A percentile compares a stretch with the other conserved stretches of the same genome.
Evolutionary conservation across 192 early-diverging fungal species (phyloP).

Genomic region (Backusella psychrophila): DNA sequence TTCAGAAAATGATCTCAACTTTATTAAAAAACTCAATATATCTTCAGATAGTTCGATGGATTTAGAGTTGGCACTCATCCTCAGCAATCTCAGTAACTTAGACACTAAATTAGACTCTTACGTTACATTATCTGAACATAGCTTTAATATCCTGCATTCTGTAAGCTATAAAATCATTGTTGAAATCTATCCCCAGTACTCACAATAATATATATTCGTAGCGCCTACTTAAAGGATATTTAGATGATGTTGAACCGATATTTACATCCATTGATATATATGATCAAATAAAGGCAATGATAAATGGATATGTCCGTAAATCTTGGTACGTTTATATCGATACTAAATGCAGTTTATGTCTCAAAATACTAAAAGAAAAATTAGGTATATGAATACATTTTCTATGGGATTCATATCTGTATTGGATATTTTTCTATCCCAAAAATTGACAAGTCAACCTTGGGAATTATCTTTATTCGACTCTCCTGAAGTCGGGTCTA

Average conservation of each 20-base stretch:
- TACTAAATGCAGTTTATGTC: neutral
- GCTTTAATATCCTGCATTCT: conserved; percentile 18
- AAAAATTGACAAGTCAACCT: neutral
- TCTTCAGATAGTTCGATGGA: neutral
- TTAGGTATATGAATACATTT: conserved; percentile 4
- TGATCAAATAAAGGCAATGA: conserved; percentile 4
- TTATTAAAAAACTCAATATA: conserved; percentile 9
- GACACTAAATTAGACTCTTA: neutral
- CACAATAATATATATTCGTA: neutral
- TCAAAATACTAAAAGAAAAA: neutral
- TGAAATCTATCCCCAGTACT: neutral
- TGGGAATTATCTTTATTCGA: conserved; percentile 3
- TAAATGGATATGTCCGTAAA: neutral
- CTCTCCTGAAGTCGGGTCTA: neutral
- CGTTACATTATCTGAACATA: conserved; percentile 16
- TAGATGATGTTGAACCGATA: neutral
- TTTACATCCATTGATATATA: conserved; percentile 17
- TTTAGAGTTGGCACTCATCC: neutral
- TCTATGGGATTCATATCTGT: conserved; percentile 14
- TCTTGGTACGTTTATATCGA: neutral
- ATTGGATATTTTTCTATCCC: neutral
- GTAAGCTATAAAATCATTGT: neutral
- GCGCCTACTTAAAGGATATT: conserved; percentile 20
- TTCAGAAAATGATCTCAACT: neutral
- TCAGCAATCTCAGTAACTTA: neutral